Evolutionary conservation across 345 rosid species (phyloP), one percentile per base, ranked within the genome.

Genomic region (Eucalyptus decipiens): DNA sequence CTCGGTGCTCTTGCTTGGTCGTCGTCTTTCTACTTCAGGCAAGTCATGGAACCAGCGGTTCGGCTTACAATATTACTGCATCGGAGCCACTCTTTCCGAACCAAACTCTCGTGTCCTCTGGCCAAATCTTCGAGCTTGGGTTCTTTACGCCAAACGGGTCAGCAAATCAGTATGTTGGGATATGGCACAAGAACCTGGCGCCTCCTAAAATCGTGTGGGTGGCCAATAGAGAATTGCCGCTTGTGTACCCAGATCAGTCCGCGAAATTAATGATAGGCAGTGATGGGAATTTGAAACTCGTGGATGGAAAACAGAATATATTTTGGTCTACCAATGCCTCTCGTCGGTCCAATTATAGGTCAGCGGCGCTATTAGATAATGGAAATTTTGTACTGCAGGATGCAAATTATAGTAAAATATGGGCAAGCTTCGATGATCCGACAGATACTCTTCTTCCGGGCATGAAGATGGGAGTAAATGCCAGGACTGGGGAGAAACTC

Each of bases 381-480:
- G 95, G 95, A 16, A 92, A 93, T n/a, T 87, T 93, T 5, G 92
- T 91, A 34, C 76, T 93, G 47, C 88, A 62, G 47, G 86, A 54
- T 19, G 67, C 34, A 45, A 52, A 28, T 40, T 89, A 86, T 11
- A 62, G 87, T 19, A 6, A 50, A 4, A 86, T 89, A 23, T 93
- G 94, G 95, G 90, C 89, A 62, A 92, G 93, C 65, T 93, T 92
- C 48, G 94, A 90, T 62, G 28, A 90, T 76, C 94, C 91, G 5
- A 85, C 91, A 2, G 94, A 92, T 60, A 93, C 92, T 32, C 18
- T 92, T 85, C 83, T 93, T 15, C 89, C 91, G 4, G 89, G 88
- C 34, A 93, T 93, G 95, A 93, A 91, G 89, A 11, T 91, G 3
- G 95, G 92, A 11, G 87, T 92, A 90, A 89, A 91, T 88, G 48